A percentile compares a stretch with the other conserved stretches of the same genome.
phyloP scores from a whole-genome alignment of 805 yeast genomes.

The Wickerhamomyces alni region DNA sequence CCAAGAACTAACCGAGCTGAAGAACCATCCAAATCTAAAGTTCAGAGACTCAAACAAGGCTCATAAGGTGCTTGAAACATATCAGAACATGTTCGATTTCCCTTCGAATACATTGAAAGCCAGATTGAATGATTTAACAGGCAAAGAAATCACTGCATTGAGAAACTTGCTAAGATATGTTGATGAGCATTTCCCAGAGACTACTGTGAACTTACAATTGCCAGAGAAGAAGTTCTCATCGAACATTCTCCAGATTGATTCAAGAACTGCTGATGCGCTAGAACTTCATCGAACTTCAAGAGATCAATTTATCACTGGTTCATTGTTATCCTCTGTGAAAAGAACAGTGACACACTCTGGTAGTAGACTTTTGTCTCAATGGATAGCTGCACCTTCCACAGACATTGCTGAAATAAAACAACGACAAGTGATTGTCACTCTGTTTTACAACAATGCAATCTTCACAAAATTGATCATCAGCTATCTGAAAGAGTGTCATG shows the following conservation, averaged over 20 bases:
- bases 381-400: slow-evolving; percentile 79
- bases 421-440: slow-evolving; percentile 49
- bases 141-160: slow-evolving; percentile 54
- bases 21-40: slow-evolving; percentile 46
- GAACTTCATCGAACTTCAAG: slow-evolving; percentile 62
- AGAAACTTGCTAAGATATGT: slow-evolving; percentile 62
- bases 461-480: slow-evolving; percentile 28
- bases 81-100: slow-evolving; percentile 35
- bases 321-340: slow-evolving; percentile 62
- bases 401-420: slow-evolving; percentile 45
- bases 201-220: slow-evolving; percentile 52
- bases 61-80: slow-evolving; percentile 32
- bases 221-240: slow-evolving; percentile 56
- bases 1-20: slow-evolving; percentile 51
- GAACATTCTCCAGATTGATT: slow-evolving; percentile 68
- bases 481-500: slow-evolving; percentile 42
- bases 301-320: slow-evolving; percentile 54
- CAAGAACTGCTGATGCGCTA: slow-evolving; percentile 69
- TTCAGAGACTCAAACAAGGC: slow-evolving; percentile 39
- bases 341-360: slow-evolving; percentile 81
- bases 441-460: slow-evolving; percentile 29
- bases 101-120: slow-evolving; percentile 14
- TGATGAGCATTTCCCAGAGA: slow-evolving; percentile 65
- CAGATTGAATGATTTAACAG: slow-evolving; percentile 29
- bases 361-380: slow-evolving; percentile 65